Evolutionary conservation across 345 rosid genomes (phyloP).

Genomic region (Melaleuca alternifolia): DNA sequence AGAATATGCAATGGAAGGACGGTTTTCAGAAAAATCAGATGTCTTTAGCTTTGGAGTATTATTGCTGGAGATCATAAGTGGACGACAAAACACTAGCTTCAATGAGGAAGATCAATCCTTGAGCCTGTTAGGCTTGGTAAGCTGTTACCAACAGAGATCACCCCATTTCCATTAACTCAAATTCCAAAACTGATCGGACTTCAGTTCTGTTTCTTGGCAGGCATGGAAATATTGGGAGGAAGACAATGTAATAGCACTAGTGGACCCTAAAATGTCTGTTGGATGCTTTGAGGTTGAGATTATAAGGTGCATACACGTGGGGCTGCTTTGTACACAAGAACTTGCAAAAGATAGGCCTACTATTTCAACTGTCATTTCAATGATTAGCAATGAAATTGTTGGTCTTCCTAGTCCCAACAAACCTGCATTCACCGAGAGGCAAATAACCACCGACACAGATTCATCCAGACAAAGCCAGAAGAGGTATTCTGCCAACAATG

Average conservation of each 20-base stretch:
- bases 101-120: constrained; percentile 8
- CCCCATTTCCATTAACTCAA: neutral
- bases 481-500: neutral
- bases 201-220: neutral
- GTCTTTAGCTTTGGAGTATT: constrained; percentile 36
- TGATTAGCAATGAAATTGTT: constrained; percentile 11
- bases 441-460: neutral
- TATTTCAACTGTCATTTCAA: constrained; percentile 8
- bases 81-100: constrained; percentile 24
- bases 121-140: constrained; percentile 24
- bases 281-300: neutral
- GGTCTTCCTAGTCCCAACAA: constrained; percentile 7
- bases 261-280: neutral
- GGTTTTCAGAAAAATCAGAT: constrained; percentile 29
- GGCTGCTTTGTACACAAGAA: constrained; percentile 10
- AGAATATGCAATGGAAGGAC: constrained; percentile 33
- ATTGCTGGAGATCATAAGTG: constrained; percentile 28
- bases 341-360: constrained; percentile 16
- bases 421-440: constrained; percentile 7
- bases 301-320: neutral
- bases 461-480: neutral
- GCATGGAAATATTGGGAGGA: constrained; percentile 14
- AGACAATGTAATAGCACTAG: neutral
- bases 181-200: neutral
- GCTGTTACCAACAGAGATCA: neutral